Conservation (phyloP, 116 monocot species). For the Papilionanthe hybrid region DNA sequence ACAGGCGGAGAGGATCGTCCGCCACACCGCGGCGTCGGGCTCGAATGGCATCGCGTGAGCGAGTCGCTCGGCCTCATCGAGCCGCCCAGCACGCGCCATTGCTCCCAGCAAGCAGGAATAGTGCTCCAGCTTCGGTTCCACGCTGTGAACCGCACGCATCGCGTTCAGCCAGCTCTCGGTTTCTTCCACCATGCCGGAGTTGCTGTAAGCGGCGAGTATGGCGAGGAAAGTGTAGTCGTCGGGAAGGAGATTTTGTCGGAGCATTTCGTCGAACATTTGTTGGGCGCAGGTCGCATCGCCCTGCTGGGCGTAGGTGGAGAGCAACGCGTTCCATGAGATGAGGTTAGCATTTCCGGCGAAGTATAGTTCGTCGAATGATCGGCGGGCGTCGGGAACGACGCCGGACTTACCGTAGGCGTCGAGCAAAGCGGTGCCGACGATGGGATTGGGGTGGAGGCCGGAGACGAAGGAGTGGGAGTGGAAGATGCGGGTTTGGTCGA, state of each 20-base stretch:
- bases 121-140: slow-evolving; percentile 47
- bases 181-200: slow-evolving; percentile 37
- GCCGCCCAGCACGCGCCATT: slow-evolving; percentile 37
- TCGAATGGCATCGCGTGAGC: slow-evolving; percentile 41
- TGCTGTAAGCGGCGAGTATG: slow-evolving; percentile 45
- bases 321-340: slow-evolving; percentile 47
- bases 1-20: slow-evolving; percentile 46
- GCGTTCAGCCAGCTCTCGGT: slow-evolving; percentile 32
- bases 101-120: slow-evolving; percentile 59
- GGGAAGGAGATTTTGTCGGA: background rate
- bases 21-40: slow-evolving; percentile 62
- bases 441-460: slow-evolving; percentile 25
- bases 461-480: slow-evolving; percentile 39
- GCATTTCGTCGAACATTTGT: slow-evolving; percentile 44
- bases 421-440: slow-evolving; percentile 48
- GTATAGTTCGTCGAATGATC: slow-evolving; percentile 26
- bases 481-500: slow-evolving; percentile 39
- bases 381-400: slow-evolving; percentile 25
- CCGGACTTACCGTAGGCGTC: slow-evolving; percentile 64
- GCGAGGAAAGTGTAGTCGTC: slow-evolving; percentile 48
- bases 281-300: slow-evolving; percentile 24
- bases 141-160: slow-evolving; percentile 25
- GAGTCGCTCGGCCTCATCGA: slow-evolving; percentile 44
- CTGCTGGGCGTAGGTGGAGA: slow-evolving; percentile 51
- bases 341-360: slow-evolving; percentile 12